A percentile compares a stretch with the other conserved stretches of the same genome.
Evolutionary conservation across 2,329 filamentous ascomycete species (phyloP).

Genomic region (Septoria petroselini): DNA sequence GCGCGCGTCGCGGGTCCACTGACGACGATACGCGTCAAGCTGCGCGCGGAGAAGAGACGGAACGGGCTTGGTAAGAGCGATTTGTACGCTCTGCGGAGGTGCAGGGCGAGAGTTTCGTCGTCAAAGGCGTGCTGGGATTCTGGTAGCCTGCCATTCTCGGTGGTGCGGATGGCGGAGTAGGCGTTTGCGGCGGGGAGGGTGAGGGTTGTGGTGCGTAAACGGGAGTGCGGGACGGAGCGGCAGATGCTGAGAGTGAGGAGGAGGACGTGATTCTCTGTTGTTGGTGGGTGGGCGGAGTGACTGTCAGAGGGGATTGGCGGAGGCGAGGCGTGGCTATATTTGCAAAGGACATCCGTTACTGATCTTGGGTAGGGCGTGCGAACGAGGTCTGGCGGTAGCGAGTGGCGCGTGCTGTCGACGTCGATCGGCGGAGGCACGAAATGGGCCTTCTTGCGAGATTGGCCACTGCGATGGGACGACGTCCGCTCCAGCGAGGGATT

Average conservation of each 20-base stretch:
- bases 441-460: conserved; percentile 33
- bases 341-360: conserved; percentile 23
- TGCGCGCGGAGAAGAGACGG: conserved; percentile 35
- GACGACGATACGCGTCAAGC: conserved; percentile 34
- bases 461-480: conserved; percentile 18
- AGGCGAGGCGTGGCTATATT: conserved; percentile 27
- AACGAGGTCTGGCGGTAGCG: conserved; percentile 32
- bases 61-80: conserved; percentile 29
- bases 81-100: conserved; percentile 31
- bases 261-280: too few relatives aligned
- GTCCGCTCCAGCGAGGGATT: conserved; percentile 11
- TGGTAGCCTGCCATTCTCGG: conserved; percentile 20
- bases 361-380: conserved; percentile 37
- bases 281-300: not conserved
- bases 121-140: conserved; percentile 32
- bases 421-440: conserved; percentile 38
- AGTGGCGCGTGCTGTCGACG: conserved; percentile 24
- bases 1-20: conserved; percentile 27
- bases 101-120: conserved; percentile 36
- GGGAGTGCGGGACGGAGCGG: conserved; percentile 28
- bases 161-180: conserved; percentile 27
- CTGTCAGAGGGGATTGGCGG: conserved; percentile 16
- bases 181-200: conserved; percentile 34
- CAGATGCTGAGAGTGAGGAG: conserved; percentile 36
- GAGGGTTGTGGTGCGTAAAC: conserved; percentile 29